Conservation (phyloP, 306 rosid genomes). For the Alnus glutinosa region DNA sequence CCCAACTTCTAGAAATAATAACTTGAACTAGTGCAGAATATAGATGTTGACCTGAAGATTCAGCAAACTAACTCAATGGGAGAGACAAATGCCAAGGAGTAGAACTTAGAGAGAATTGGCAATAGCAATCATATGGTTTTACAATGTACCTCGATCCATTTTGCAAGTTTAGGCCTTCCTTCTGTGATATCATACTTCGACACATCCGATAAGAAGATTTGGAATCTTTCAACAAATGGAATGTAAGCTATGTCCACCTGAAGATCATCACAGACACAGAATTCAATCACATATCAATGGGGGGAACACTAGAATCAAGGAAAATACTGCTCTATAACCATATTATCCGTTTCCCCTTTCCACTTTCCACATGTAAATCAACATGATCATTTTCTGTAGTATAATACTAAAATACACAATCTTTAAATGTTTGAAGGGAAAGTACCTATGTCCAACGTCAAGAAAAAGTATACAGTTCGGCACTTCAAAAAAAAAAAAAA, state of each 20-base stretch:
- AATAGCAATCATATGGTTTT: not conserved
- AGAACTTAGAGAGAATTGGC: not conserved
- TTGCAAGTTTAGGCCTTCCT: slow-evolving; percentile 62
- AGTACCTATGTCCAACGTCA: too few relatives aligned
- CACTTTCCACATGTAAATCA: not conserved
- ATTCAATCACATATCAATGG: slow-evolving; percentile 16
- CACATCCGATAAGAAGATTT: slow-evolving; percentile 38
- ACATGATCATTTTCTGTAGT: not conserved
- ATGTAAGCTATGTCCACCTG: slow-evolving; percentile 71
- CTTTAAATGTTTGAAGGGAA: not conserved
- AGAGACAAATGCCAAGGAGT: not conserved
- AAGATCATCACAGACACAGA: slow-evolving; percentile 13
- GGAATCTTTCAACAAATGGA: slow-evolving; percentile 67
- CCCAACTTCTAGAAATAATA: not conserved
- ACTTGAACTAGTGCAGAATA: not conserved
- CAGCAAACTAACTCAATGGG: not conserved
- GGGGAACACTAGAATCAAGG: slow-evolving; percentile 7
- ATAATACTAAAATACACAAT: not conserved
- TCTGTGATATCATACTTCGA: slow-evolving; percentile 50
- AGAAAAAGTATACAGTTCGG: too few relatives aligned
- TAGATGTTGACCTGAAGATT: not conserved
- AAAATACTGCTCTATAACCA: not conserved
- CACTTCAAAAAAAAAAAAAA: too few relatives aligned
- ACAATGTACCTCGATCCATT: slow-evolving; percentile 62
- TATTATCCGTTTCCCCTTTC: not conserved